Conservation (phyloP, 2,329 filamentous ascomycete species). For the Epichloe sibirici region DNA sequence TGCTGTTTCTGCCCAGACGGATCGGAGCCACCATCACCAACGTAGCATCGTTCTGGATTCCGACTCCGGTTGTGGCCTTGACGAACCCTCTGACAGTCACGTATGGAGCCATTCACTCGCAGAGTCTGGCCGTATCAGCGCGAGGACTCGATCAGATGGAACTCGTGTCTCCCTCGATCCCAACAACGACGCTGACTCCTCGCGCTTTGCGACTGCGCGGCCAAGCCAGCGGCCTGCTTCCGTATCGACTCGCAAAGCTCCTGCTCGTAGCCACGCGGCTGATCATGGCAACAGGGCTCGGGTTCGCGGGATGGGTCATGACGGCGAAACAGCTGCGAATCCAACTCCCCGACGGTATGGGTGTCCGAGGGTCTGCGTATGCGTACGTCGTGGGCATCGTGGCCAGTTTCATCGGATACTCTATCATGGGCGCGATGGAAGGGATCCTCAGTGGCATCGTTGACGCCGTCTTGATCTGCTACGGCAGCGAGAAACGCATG, state of each 20-base stretch:
- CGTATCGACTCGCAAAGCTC: conserved; percentile 84
- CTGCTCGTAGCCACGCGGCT: conserved; percentile 82
- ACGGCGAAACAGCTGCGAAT: conserved; percentile 70
- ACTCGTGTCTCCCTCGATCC: conserved; percentile 60
- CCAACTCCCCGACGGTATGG: conserved; percentile 37
- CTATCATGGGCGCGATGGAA: conserved; percentile 81
- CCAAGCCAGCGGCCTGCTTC: conserved; percentile 48
- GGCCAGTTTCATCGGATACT: conserved; percentile 90
- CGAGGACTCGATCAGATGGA: conserved; percentile 71
- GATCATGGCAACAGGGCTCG: conserved; percentile 80
- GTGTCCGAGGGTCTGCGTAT: conserved; percentile 70
- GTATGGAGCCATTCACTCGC: conserved; percentile 86
- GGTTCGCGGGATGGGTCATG: conserved; percentile 93
- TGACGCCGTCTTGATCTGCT: conserved; percentile 83
- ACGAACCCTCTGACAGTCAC: conserved; percentile 89
- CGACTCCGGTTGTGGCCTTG: conserved; percentile 71
- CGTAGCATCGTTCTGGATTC: conserved; percentile 67
- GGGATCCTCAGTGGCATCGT: conserved; percentile 77
- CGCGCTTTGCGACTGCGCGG: conserved; percentile 33
- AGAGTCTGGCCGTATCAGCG: conserved; percentile 65
- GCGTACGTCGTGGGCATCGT: conserved; percentile 90
- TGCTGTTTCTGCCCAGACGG: conserved; percentile 70
- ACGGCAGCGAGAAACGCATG: conserved; percentile 74
- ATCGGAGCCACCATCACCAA: conserved; percentile 53
- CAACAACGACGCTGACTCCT: conserved; percentile 59